Evolutionary conservation across 257 asterid genomes (phyloP), one percentile per base, ranked within the genome.

Genomic region (Scutellaria baicalensis): DNA sequence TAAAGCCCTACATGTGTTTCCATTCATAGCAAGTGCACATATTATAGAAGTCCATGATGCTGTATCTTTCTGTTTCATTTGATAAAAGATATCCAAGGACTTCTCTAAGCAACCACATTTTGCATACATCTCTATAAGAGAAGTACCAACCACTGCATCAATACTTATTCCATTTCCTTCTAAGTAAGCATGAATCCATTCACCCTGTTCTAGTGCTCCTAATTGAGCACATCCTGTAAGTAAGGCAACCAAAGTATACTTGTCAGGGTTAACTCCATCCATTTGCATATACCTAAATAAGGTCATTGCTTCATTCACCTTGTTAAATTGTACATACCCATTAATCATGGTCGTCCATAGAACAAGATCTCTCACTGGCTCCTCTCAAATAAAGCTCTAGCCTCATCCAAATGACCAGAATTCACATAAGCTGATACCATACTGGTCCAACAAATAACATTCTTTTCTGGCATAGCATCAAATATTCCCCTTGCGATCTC

Each of bases 271-370:
- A 45, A 89, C 44, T 33, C 83, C 67, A 3, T 79, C 73, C 82
- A 84, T 82, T 69, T 88, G 98, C 98, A 92, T 89, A 60, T 61
- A 58, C 77, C 85, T 71, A 68, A 92, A 92, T 74, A 88, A 74
- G 18, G 75, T 17, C 82, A 89, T 77, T 9, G 96, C 97, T 49
- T 89, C 95, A 13, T 81, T 85, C n/a, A 89, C 93, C n/a, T 63
- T 72, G 77, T 87, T 87, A 59, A 83, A 89, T 75, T 92, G 96
- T 62, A 92, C 85, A 18, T 84, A 86, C 12, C 97, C 97, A 23
- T 87, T 89, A 77, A 89, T 87, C 92, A 92, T 89, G 65, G 95
- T 77, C 16, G 97, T 92, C 95, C 96, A 92, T 8, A 89, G 80
- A 80, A 89, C 81, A 44, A 92, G 82, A 80, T 92, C 97, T 73